Conservation (phyloP, 2,329 filamentous ascomycete genomes). For the Aspergillus awamori region DNA sequence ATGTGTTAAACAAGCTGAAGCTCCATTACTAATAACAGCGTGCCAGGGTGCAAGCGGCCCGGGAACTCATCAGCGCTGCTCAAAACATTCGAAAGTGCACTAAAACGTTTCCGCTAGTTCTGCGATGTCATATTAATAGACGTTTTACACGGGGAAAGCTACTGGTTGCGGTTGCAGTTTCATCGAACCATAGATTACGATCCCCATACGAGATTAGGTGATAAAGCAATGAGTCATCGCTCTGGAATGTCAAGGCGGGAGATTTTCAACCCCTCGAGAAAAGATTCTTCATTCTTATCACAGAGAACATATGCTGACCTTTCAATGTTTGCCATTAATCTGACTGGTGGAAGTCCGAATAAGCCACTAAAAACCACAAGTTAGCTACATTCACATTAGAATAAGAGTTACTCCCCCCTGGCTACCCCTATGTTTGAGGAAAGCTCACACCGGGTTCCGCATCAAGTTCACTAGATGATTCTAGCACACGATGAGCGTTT, state of each 20-base stretch:
- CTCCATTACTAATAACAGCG: background rate
- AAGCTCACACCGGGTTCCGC: background rate
- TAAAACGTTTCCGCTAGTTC: background rate
- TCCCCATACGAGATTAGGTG: background rate
- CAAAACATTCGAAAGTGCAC: background rate
- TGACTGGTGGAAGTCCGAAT: background rate
- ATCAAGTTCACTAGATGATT: background rate
- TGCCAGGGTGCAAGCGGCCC: background rate
- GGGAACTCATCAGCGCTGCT: background rate
- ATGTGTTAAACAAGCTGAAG: background rate
- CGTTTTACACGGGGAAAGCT: background rate
- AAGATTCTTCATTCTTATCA: background rate
- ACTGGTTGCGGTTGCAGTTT: background rate
- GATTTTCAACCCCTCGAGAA: background rate
- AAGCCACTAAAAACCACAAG: background rate
- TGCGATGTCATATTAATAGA: background rate
- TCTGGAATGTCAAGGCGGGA: background rate
- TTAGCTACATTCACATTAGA: background rate
- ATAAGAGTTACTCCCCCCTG: background rate
- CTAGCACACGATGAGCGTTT: background rate
- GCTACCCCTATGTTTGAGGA: background rate
- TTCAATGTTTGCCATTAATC: background rate
- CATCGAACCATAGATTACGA: background rate
- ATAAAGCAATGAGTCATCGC: background rate
- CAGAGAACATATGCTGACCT: background rate